These are phyloP conservation scores for Verticillium alfalfae DNA, from an alignment of 2,329 filamentous ascomycete species.

Conservation along the genomic window DNA sequence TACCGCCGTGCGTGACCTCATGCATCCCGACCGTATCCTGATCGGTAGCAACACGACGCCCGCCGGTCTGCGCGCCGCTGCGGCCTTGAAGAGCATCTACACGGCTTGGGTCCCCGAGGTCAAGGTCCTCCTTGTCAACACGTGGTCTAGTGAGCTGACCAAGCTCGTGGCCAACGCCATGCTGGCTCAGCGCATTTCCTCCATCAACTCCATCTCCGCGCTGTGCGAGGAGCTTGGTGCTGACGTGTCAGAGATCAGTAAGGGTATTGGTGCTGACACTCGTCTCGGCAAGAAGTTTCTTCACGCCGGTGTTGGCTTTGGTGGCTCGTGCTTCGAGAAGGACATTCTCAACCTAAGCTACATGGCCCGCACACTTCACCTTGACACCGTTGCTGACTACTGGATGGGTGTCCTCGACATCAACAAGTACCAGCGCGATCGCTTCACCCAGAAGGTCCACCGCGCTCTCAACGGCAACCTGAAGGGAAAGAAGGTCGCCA, in stretches of 20 bases:
- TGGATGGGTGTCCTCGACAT: conserved; percentile 70
- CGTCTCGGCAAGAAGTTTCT: conserved; percentile 70
- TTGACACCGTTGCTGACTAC: conserved; percentile 69
- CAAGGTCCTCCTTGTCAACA: conserved; percentile 66
- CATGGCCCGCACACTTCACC: conserved; percentile 62
- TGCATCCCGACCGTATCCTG: conserved; percentile 66
- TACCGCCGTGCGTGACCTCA: conserved; percentile 66
- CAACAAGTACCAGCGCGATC: conserved; percentile 68
- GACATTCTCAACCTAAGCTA: conserved; percentile 71
- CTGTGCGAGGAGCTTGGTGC: conserved; percentile 74
- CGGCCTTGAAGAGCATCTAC: conserved; percentile 61
- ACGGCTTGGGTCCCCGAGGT: conserved; percentile 62
- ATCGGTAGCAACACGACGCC: conserved; percentile 64
- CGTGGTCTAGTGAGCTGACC: conserved; percentile 72
- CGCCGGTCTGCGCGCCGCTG: conserved; percentile 56
- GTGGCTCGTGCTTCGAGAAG: conserved; percentile 78
- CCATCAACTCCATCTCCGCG: conserved; percentile 76
- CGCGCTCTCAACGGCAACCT: conserved; percentile 64
- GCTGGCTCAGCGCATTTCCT: conserved; percentile 74
- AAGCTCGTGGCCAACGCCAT: conserved; percentile 78
- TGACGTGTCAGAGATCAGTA: conserved; percentile 67
- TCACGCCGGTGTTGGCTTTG: conserved; percentile 71
- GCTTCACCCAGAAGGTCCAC: conserved; percentile 63
- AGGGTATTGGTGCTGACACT: conserved; percentile 62
- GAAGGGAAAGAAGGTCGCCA: conserved; percentile 62